These are phyloP conservation scores for Rhodotorula mucilaginosa DNA, from an alignment of 1,284 basidiomycete species.

Conservation along the genomic window DNA sequence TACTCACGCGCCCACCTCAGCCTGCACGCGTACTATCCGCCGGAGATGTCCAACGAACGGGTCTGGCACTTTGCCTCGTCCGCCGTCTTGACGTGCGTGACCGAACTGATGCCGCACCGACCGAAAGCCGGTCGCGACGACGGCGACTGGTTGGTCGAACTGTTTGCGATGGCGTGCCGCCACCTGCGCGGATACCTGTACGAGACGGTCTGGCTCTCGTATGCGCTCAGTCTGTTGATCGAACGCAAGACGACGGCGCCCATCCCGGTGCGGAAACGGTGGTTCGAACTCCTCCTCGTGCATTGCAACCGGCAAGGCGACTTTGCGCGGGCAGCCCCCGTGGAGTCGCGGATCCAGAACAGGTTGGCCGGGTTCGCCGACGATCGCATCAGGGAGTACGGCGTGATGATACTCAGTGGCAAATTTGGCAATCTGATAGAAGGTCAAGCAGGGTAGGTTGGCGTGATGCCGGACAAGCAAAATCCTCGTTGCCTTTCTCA, in stretches of 20 bases:
- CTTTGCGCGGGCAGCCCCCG: no score
- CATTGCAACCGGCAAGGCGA: background rate
- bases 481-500: no score
- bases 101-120: background rate
- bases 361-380: background rate
- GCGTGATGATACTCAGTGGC: no score
- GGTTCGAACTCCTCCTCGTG: background rate
- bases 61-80: background rate
- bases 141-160: background rate
- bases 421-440: no score
- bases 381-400: background rate
- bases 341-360: background rate
- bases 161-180: background rate
- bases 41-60: background rate
- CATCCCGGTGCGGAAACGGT: background rate
- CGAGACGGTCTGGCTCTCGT: background rate
- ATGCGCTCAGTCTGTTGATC: background rate
- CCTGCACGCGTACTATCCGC: background rate
- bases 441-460: no score
- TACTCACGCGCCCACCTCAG: background rate
- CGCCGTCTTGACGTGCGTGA: background rate
- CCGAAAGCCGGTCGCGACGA: background rate
- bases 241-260: background rate
- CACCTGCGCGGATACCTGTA: background rate
- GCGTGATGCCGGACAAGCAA: no score